Evolutionary conservation across 2,329 filamentous ascomycete genomes (phyloP).

Genomic region (Neofusicoccum ribis): DNA sequence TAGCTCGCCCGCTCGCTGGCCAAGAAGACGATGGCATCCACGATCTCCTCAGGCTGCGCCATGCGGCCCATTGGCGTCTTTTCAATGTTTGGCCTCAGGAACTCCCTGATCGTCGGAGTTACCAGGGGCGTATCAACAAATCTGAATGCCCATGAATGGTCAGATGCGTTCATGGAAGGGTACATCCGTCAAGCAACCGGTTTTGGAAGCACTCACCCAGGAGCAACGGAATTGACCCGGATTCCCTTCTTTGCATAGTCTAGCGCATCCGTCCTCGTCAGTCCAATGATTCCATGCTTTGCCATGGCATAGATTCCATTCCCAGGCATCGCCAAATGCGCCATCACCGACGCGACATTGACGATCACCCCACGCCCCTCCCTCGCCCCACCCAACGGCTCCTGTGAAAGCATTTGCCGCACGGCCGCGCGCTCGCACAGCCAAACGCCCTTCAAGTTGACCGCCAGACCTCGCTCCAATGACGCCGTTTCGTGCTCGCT

Average conservation of each 20-base stretch:
- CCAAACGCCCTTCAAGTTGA: slow-evolving; percentile 60
- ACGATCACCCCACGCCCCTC: slow-evolving; percentile 52
- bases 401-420: slow-evolving; percentile 54
- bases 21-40: slow-evolving; percentile 50
- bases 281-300: too few species aligned
- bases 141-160: too few species aligned
- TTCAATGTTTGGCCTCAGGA: background rate
- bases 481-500: slow-evolving; percentile 50
- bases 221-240: too few species aligned
- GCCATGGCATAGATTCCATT: too few species aligned
- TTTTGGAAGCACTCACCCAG: too few species aligned
- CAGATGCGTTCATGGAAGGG: too few species aligned
- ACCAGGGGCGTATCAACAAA: too few species aligned
- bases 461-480: slow-evolving; percentile 52
- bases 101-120: too few species aligned
- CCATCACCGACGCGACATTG: slow-evolving; percentile 40
- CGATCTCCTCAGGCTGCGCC: slow-evolving; percentile 51
- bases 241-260: too few species aligned
- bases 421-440: slow-evolving; percentile 58
- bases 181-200: too few species aligned
- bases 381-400: slow-evolving; percentile 29
- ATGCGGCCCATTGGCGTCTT: slow-evolving; percentile 47
- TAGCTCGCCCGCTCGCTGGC: slow-evolving; percentile 52
- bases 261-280: too few species aligned
- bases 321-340: too few species aligned